Conservation (phyloP, 371 early-diverging fungal species). For the Neoconidiobolus thromboides region DNA sequence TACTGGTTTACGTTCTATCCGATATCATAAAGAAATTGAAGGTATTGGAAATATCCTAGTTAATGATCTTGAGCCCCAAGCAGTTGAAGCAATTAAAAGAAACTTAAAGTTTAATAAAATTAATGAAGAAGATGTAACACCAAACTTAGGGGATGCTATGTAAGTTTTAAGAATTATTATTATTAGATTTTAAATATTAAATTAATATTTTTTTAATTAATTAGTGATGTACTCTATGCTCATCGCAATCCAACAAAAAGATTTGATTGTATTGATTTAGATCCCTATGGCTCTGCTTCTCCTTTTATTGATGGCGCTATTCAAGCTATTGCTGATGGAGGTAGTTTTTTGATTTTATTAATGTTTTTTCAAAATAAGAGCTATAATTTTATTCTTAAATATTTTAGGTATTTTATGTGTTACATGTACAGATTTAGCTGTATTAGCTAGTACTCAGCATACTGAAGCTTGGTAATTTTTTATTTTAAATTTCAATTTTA, state of each 20-base stretch:
- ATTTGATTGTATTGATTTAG: slow-evolving; percentile 82
- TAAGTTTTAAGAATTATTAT: slow-evolving; percentile 35
- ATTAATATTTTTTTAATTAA: slow-evolving; percentile 8
- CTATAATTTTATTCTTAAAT: background rate
- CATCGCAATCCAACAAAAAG: slow-evolving; percentile 30
- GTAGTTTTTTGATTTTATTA: slow-evolving; percentile 16
- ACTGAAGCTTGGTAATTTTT: slow-evolving; percentile 62
- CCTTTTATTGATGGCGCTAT: slow-evolving; percentile 96
- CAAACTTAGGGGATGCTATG: slow-evolving; percentile 75
- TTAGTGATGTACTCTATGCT: slow-evolving; percentile 60
- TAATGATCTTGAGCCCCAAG: slow-evolving; percentile 87
- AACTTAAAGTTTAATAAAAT: slow-evolving; percentile 80
- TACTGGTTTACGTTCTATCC: slow-evolving; percentile 93
- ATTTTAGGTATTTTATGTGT: slow-evolving; percentile 73
- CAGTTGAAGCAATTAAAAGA: slow-evolving; percentile 74
- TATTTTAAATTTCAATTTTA: background rate
- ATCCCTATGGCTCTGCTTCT: slow-evolving; percentile 98
- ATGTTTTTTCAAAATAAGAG: background rate
- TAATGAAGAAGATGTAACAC: slow-evolving; percentile 41
- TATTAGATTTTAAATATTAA: slow-evolving; percentile 18
- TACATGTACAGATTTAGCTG: slow-evolving; percentile 98
- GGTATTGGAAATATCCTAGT: slow-evolving; percentile 64
- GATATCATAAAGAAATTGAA: slow-evolving; percentile 93
- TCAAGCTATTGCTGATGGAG: slow-evolving; percentile 83
- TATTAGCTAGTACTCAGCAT: slow-evolving; percentile 80